phyloP scores from a whole-genome alignment of 179 eudicot species.

The Spinacia oleracea region DNA sequence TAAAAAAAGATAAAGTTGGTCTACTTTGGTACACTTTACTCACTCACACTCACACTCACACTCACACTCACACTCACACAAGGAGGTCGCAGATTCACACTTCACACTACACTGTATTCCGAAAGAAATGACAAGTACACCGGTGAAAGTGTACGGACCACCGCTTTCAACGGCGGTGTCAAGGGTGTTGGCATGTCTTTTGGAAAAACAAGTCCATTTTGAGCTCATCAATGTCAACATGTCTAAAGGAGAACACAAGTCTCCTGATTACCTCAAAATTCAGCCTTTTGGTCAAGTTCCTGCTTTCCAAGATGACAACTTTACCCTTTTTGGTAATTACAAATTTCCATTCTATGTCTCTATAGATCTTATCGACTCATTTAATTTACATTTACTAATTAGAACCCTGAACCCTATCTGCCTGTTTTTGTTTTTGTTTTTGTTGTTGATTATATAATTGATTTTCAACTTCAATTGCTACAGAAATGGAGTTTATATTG shows the following conservation, averaged over 20 bases:
- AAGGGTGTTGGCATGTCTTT: slow-evolving; percentile 65
- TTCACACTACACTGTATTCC: background rate
- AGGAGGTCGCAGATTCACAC: background rate
- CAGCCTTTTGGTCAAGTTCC: slow-evolving; percentile 98
- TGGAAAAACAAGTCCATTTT: slow-evolving; percentile 71
- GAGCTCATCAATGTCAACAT: slow-evolving; percentile 56
- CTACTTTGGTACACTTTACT: too few relatives aligned
- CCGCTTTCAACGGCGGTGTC: slow-evolving; percentile 70
- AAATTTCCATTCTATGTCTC: background rate
- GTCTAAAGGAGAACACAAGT: slow-evolving; percentile 78
- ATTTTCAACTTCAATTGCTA: background rate
- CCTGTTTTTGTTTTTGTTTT: background rate
- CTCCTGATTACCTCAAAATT: slow-evolving; percentile 65
- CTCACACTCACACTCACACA: too few relatives aligned
- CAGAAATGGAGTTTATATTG: too few relatives aligned
- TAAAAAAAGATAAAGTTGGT: too few relatives aligned
- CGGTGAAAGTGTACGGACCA: slow-evolving; percentile 84
- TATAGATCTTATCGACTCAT: too few relatives aligned
- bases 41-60: too few relatives aligned
- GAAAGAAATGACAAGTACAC: slow-evolving; percentile 33
- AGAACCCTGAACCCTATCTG: too few relatives aligned
- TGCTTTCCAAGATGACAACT: slow-evolving; percentile 70
- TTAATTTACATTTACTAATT: too few relatives aligned
- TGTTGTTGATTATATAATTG: background rate
- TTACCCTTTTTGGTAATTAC: slow-evolving; percentile 73